Evolutionary conservation across 2,329 filamentous ascomycete genomes (phyloP), one percentile per base, ranked within the genome.

Genomic region (Microcera coccophila): DNA sequence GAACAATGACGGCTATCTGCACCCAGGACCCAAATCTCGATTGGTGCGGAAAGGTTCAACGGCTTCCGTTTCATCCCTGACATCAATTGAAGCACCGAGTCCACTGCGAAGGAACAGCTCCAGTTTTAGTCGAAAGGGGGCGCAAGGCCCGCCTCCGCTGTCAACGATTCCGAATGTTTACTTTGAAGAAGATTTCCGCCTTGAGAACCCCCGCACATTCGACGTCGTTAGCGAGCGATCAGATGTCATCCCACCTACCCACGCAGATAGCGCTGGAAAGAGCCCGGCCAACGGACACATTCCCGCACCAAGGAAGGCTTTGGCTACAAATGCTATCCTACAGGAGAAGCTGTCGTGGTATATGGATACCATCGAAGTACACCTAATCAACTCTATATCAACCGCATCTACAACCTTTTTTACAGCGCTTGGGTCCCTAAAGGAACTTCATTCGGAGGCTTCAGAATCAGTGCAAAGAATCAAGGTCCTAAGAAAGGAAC

Each of bases 321-420:
- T 98, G 20, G 91, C 91, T 7, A 96, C 90, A 1, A 98, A 98
- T 66, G 93, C 93, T 0, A 98, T 98, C 45, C 66, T 98, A 26
- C 93, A 98, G 63, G 93, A 98, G 66, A 98, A 98, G 66, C 73
- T 98, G 11, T 97, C 93, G 1, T 98, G 93, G 93, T 98, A 98
- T 64, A 95, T 98, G 90, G 93, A 98, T 63, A 98, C 93, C 0
- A 90, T 98, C 17, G 93, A 98, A 63, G 89, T 98, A 41, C 93
- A 98, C 62, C 73, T 98, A 7, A 96, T 98, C 55, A 89, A 88
- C 22, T 95, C 90, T 0, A 98, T 98, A 49, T 97, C 91, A 3
- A 90, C 87, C 0, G 93, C 93, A 1, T 97, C 93, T 0, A 90
- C 89, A 1, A 95, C 91, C 0, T 98, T 98, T 65, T 98, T 98